Conservation (phyloP, 1,139 yeast genomes). For the Hyphopichia fennica region DNA sequence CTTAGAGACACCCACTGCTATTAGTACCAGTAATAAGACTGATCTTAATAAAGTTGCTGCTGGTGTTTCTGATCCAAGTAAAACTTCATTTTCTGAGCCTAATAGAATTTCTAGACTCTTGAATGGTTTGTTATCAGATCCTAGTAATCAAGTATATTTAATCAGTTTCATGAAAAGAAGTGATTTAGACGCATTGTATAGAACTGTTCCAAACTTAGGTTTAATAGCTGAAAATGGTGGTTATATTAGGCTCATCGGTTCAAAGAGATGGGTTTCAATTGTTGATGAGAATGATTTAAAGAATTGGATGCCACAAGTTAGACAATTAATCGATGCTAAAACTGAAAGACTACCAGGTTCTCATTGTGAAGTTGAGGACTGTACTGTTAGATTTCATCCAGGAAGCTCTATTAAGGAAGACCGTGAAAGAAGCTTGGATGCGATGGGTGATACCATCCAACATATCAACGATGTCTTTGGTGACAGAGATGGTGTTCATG, state of each 20-base stretch:
- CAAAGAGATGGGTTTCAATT: slow-evolving; percentile 64
- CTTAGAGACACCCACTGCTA: slow-evolving; percentile 44
- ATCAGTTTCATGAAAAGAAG: slow-evolving; percentile 63
- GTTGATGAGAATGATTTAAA: slow-evolving; percentile 51
- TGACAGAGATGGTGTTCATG: slow-evolving; percentile 65
- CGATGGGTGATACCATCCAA: slow-evolving; percentile 83
- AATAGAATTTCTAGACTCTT: slow-evolving; percentile 52
- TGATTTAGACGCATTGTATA: slow-evolving; percentile 66
- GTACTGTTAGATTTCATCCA: slow-evolving; percentile 72
- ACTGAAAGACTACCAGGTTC: slow-evolving; percentile 83
- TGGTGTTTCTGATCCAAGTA: slow-evolving; percentile 21
- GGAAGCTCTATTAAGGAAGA: slow-evolving; percentile 62
- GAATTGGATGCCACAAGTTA: slow-evolving; percentile 63
- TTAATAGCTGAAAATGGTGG: slow-evolving; percentile 91
- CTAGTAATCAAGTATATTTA: slow-evolving; percentile 67
- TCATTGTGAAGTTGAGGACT: slow-evolving; percentile 68
- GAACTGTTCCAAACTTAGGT: slow-evolving; percentile 70
- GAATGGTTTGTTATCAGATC: slow-evolving; percentile 46
- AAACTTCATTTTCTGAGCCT: slow-evolving; percentile 37
- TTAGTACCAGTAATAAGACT: slow-evolving; percentile 17
- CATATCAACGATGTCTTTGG: slow-evolving; percentile 79
- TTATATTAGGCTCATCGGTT: slow-evolving; percentile 55
- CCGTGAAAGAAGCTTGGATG: slow-evolving; percentile 60
- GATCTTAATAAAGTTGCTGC: slow-evolving; percentile 10
- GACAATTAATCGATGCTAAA: slow-evolving; percentile 61